Evolutionary conservation across 23 red algal genomes (phyloP).

Genomic region (Gracilaria caudata): DNA sequence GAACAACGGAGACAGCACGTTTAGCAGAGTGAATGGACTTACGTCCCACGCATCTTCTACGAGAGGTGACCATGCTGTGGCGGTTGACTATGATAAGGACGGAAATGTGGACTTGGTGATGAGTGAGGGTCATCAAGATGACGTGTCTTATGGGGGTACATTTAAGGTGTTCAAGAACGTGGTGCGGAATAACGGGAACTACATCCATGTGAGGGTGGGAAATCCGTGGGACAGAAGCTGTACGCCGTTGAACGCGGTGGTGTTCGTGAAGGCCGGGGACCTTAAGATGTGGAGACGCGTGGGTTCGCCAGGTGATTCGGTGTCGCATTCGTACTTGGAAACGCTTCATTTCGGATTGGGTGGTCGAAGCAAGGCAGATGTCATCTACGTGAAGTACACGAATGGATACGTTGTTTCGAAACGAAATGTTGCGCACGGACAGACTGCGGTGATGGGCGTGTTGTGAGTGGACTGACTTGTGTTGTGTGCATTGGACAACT

Average conservation of each 20-base stretch:
- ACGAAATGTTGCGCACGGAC: constrained; percentile 10
- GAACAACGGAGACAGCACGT: constrained; percentile 65
- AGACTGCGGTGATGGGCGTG: not conserved
- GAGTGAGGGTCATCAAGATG: constrained; percentile 38
- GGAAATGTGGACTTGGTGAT: constrained; percentile 67
- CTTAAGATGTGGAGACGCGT: constrained; percentile 52
- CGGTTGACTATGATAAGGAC: constrained; percentile 68
- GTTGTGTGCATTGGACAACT: not conserved
- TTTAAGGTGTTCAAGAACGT: constrained; percentile 44
- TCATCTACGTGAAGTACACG: constrained; percentile 41
- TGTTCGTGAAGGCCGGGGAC: constrained; percentile 22
- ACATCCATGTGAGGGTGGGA: constrained; percentile 53
- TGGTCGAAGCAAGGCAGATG: constrained; percentile 1
- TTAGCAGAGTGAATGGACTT: not conserved
- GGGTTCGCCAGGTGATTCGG: constrained; percentile 47
- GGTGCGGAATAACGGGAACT: constrained; percentile 15
- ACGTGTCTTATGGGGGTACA: constrained; percentile 4
- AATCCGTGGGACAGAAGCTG: constrained; percentile 36
- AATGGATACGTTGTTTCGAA: constrained; percentile 15
- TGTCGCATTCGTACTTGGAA: constrained; percentile 44
- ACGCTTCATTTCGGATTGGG: constrained; percentile 78
- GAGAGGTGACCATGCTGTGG: constrained; percentile 52
- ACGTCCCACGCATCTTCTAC: constrained; percentile 4
- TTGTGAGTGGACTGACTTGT: not conserved
- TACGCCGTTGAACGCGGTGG: constrained; percentile 52